Evolutionary conservation across 495 filamentous ascomycete species (phyloP).

Genomic region (Aspergillus ostianus): DNA sequence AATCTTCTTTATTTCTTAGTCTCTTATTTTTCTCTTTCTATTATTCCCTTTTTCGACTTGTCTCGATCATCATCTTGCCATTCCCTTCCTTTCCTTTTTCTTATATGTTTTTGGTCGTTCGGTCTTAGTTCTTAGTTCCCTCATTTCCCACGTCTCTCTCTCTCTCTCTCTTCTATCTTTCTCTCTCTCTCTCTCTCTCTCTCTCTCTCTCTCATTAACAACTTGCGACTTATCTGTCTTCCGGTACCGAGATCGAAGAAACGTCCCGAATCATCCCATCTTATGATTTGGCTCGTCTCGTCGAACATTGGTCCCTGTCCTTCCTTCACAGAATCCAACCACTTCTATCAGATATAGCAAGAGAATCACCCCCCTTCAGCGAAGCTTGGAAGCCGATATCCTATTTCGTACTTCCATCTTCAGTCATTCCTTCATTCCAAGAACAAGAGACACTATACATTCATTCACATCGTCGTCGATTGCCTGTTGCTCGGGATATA

Average conservation of each 20-base stretch:
- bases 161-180: conserved; percentile 28
- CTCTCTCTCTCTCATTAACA: conserved; percentile 22
- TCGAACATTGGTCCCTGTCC: conserved; percentile 33
- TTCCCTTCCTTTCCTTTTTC: conserved; percentile 21
- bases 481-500: conserved; percentile 4
- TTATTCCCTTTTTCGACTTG: conserved; percentile 30
- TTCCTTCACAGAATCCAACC: conserved; percentile 23
- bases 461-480: conserved; percentile 23
- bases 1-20: conserved; percentile 27
- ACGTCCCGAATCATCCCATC: conserved; percentile 12
- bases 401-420: conserved; percentile 9
- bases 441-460: conserved; percentile 23
- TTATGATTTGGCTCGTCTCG: conserved; percentile 19
- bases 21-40: conserved; percentile 20
- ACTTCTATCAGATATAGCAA: conserved; percentile 14
- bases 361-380: background rate
- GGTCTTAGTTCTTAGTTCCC: conserved; percentile 22
- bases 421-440: conserved; percentile 22
- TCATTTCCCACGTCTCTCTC: conserved; percentile 30
- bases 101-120: conserved; percentile 8
- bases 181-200: conserved; percentile 26
- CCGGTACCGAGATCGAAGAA: conserved; percentile 18
- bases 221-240: conserved; percentile 26
- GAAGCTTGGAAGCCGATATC: background rate
- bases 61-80: conserved; percentile 22